phyloP scores from a whole-genome alignment of 306 rosid genomes.

The Rosa persica region DNA sequence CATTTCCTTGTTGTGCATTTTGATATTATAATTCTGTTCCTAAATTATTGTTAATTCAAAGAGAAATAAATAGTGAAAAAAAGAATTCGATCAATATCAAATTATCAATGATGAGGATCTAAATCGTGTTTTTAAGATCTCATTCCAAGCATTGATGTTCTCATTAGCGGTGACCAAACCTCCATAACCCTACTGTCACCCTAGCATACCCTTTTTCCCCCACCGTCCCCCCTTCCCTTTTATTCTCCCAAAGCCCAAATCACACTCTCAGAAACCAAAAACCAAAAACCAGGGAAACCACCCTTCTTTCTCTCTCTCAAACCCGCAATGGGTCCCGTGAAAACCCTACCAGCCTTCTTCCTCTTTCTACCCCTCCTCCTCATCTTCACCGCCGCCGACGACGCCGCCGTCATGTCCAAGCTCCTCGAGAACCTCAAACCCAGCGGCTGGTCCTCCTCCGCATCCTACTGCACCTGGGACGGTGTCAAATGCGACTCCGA shows the following conservation, averaged over 20 bases:
- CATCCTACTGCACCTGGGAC: conserved; percentile 54
- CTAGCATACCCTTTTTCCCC: not conserved
- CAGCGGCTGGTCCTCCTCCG: conserved; percentile 43
- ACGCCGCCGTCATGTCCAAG: conserved; percentile 46
- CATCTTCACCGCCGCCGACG: conserved; percentile 39
- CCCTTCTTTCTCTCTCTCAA: conserved; percentile 15
- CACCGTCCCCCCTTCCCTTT: not conserved
- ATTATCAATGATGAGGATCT: no score
- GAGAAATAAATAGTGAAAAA: no score
- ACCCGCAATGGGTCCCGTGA: conserved; percentile 45
- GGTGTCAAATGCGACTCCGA: conserved; percentile 51
- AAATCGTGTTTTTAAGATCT: not conserved
- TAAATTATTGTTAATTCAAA: no score
- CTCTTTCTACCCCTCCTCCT: conserved; percentile 17
- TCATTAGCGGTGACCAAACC: not conserved
- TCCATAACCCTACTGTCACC: not conserved
- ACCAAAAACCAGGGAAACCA: not conserved
- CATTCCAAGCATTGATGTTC: not conserved
- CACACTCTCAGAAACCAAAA: not conserved
- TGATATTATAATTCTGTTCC: no score
- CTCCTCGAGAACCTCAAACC: conserved; percentile 45
- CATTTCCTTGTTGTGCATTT: no score
- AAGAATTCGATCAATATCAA: no score
- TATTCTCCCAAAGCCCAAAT: not conserved
- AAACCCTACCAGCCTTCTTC: conserved; percentile 31